Evolutionary conservation across 2,329 filamentous ascomycete genomes (phyloP), one percentile per base, ranked within the genome.

Genomic region (Dactylella cylindrospora): DNA sequence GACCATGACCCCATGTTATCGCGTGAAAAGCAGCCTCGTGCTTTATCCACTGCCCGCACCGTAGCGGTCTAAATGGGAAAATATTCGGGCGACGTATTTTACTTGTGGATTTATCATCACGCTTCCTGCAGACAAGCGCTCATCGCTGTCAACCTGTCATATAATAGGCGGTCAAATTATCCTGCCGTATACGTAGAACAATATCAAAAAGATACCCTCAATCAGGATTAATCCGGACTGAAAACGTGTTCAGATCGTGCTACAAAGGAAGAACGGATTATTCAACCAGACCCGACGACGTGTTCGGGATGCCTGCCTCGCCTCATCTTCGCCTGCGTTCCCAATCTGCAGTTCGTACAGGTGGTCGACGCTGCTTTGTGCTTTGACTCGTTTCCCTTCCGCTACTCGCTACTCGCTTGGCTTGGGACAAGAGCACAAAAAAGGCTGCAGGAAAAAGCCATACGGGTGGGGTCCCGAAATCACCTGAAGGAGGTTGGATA

Each of bases 401-500:
- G 39, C 51, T 43, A 46, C 54, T 60, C 54, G 55, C 47, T 61
- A 53, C 52, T 57, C 52, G 52, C 52, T 57, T 57, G 52, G 52
- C 52, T 57, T 57, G 44, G 35, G 38, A 59, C 29, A 50, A 55
- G 26, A 23, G 23, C n/a, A n/a, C n/a, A n/a, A n/a, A 39, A 43
- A 59, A 35, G 53, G 45, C 47, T 51, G 47, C 36, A 51, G 47
- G 26, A 51, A 46, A 50, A 60, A 47, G 54, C 54, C 54, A 60
- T 19, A 46, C 47, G 47, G 47, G 55, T 61, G 55, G 55, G 55
- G 55, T 53, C 47, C 55, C 55, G 55, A 53, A 53, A 40, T 47
- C 47, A 61, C 55, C 54, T 45, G 54, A 13, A 38, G 22, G n/a
- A n/a, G n/a, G n/a, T n/a, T n/a, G n/a, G n/a, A n/a, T n/a, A n/a